Percentiles rank a stretch among this genome's conserved stretches.
Evolutionary conservation across 2,329 filamentous ascomycete species (phyloP).

Genomic region (Pseudopithomyces chartarum): DNA sequence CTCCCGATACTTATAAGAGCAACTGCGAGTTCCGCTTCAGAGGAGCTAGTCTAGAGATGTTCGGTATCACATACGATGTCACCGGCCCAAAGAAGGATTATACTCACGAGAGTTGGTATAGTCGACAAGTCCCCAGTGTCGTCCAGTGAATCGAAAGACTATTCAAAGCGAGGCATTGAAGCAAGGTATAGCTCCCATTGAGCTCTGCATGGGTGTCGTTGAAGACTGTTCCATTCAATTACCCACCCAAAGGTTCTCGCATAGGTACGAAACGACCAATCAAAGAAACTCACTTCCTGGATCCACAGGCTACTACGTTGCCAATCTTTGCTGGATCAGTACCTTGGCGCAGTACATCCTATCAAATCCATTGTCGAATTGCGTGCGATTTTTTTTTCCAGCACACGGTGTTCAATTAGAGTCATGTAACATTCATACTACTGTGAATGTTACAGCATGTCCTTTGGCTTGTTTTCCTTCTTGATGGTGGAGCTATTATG

Average conservation of each 20-base stretch:
- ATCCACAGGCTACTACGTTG: neutral
- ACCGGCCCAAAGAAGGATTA: conserved; percentile 78
- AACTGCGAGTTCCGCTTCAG: conserved; percentile 67
- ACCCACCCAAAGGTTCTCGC: no score
- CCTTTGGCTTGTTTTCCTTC: neutral
- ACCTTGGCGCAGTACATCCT: neutral
- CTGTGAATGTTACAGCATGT: neutral
- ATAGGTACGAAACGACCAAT: no score
- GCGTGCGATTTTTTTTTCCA: neutral
- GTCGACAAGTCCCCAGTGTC: conserved; percentile 14
- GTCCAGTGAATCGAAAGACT: neutral
- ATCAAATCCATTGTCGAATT: neutral
- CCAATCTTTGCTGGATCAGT: neutral
- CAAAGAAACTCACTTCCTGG: neutral
- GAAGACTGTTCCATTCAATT: no score
- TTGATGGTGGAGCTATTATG: neutral
- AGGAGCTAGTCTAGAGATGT: conserved; percentile 28
- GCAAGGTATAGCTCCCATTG: neutral
- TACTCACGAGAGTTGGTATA: conserved; percentile 46
- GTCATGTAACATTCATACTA: neutral
- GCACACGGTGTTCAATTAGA: neutral
- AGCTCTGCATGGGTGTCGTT: no score
- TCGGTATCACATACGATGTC: conserved; percentile 65
- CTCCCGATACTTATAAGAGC: conserved; percentile 73
- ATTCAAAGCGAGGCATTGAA: neutral